Base-by-base conservation (phyloP, 164 flowering plant genomes). In the Chimonanthus praecox region DNA sequence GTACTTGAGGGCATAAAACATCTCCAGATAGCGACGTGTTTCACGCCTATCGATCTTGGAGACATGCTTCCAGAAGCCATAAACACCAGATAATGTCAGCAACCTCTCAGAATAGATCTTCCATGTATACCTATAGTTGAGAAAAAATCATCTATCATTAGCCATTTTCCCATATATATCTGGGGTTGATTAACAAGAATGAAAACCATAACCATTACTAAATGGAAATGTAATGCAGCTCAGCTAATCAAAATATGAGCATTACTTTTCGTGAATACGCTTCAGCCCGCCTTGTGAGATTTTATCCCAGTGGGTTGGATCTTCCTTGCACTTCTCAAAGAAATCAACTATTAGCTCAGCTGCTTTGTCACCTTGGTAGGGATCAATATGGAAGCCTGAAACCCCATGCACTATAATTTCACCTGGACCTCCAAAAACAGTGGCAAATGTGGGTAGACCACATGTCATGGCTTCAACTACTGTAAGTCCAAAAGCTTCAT, bases 391-490 rank as follows among this genome's bases (percentile, higher is more conserved):
- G 90, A 84, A 95, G 48, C 99, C 99, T 15, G 99, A 95, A 71
- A 84, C 84, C n/a, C 92, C 95, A 66, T 95, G 84, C 16, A 92
- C 95, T 66, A 95, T 95, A 70, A 95, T 95, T 85, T 94, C 99
- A 18, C 94, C 96, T 13, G 99, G 98, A 43, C 97, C 99, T 33
- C 98, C 99, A 72, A 90, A 82, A 68, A 86, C 80, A 69, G 99
- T 94, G 0, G 99, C 99, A 72, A 94, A 91, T 7, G 99, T 94
- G 11, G 99, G 99, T 67, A 92, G 77, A 16, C 99, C 99, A 81
- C 94, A 92, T 33, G 97, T 94, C 99, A 94, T 94, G 78, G 99
- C 87, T 82, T 94, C 99, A 43, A 94, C 88, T 18, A 94, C 99
- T 9, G 99, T 92, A 72, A 92, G 81, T n/a, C 97, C 97, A 73